Base-by-base conservation (phyloP, 1,284 basidiomycete genomes). In the Sanghuangporus weigelae region DNA sequence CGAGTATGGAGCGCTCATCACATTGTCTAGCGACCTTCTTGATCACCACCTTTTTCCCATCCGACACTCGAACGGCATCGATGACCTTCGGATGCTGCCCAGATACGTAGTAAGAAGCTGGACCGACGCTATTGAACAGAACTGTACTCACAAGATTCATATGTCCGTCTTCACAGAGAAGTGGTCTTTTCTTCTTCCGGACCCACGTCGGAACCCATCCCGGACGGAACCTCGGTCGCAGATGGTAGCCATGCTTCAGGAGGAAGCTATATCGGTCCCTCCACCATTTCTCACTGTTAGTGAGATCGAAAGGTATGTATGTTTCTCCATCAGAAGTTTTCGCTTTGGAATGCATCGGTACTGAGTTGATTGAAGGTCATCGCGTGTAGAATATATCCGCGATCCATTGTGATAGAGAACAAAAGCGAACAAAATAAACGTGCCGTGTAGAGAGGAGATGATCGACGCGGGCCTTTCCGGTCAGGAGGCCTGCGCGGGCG, bases 151-250 rank as follows among this genome's bases (percentile, higher is more conserved):
- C 60, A 71, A 73, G 44, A 73, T 62, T 49, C 68, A 61, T 31
- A 71, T 57, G 35, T n/a, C 59, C 65, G 62, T 71, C 69, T 62
- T 71, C 69, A 51, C 67, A 72, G 14, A 40, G 19, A 5, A 44
- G 21, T 35, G 62, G 64, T 2, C 10, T n/a, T n/a, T 56, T 65
- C 1, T 61, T 40, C 1, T 66, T 68, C 1, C 64, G 66, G 7
- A 49, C n/a, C 73, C 72, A 74, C 1, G 73, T 72, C 1, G 71
- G 69, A 12, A 54, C 62, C 72, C 72, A 73, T 21, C 60, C 70
- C 3, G 67, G 67, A 16, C 57, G 59, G 53, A 71, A 73, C 0
- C 72, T 68, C 6, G 68, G 62, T 8, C 72, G 69, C 12, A 74
- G 66, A 61, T 67, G 60, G 46, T 72, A 74, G 0, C 72, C 73